Conservation (phyloP, 2,329 filamentous ascomycete genomes). For the Colletotrichum abscissum region DNA sequence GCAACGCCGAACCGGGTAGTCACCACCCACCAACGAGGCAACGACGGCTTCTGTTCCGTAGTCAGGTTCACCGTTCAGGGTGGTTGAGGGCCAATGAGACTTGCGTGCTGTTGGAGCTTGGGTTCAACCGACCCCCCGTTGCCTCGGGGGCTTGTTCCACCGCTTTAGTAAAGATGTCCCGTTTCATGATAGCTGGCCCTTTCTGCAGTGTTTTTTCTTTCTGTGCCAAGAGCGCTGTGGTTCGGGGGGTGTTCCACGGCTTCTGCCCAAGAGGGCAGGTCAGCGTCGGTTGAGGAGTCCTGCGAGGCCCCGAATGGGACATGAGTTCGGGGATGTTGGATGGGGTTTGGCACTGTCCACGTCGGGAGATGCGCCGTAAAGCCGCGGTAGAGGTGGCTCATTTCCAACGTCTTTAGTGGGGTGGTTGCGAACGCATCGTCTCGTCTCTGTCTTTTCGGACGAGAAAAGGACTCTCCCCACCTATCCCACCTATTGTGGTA, state of each 20-base stretch:
- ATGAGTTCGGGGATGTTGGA: not conserved
- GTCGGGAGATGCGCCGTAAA: conserved; percentile 15
- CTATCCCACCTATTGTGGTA: no score
- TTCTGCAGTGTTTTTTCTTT: not conserved
- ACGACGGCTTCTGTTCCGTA: not conserved
- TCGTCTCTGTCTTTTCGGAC: conserved; percentile 1
- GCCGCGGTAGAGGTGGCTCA: conserved; percentile 2
- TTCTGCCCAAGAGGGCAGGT: conserved; percentile 4
- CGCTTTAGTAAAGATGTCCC: not conserved
- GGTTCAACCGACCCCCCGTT: not conserved
- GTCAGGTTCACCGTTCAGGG: not conserved
- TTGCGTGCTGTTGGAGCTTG: not conserved
- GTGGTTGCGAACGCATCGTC: conserved; percentile 1
- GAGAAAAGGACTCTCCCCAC: not conserved
- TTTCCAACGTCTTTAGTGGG: not conserved
- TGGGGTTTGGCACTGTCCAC: not conserved
- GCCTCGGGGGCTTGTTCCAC: not conserved
- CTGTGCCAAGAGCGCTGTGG: conserved; percentile 4
- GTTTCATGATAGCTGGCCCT: conserved; percentile 10
- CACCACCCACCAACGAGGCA: not conserved
- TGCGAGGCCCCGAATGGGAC: not conserved
- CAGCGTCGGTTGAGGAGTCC: not conserved
- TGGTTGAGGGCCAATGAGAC: not conserved
- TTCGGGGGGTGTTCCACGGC: not conserved
- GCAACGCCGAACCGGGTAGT: not conserved